A percentile compares a stretch with the other conserved stretches of the same genome.
Evolutionary conservation across 1,284 basidiomycete species (phyloP).

Genomic region (Pseudozyma sp.): DNA sequence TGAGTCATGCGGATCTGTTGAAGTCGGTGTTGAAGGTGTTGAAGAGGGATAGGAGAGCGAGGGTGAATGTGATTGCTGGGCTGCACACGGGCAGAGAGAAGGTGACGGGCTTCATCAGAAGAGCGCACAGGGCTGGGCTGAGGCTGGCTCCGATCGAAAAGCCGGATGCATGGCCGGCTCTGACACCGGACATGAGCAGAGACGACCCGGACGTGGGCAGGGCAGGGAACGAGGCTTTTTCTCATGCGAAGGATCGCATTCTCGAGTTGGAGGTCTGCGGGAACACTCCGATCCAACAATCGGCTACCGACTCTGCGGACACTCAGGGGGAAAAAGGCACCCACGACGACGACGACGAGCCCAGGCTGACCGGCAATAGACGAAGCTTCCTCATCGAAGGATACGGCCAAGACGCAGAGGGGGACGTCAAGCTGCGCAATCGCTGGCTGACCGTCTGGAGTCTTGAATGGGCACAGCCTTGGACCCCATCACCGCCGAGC

Average conservation of each 20-base stretch:
- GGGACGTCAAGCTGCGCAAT: slow-evolving; percentile 45
- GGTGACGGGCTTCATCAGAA: slow-evolving; percentile 57
- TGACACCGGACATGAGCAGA: background rate
- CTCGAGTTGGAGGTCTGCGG: slow-evolving; percentile 57
- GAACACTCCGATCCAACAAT: slow-evolving; percentile 38
- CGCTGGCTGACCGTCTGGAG: slow-evolving; percentile 54
- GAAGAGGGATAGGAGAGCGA: slow-evolving; percentile 18
- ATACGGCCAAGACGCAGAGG: slow-evolving; percentile 36
- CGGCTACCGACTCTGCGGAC: background rate
- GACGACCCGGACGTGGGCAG: slow-evolving; percentile 17
- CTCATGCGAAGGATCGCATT: slow-evolving; percentile 28
- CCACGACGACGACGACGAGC: slow-evolving; percentile 19
- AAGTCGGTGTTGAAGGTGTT: slow-evolving; percentile 51
- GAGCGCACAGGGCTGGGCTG: slow-evolving; percentile 47
- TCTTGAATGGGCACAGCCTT: slow-evolving; percentile 29
- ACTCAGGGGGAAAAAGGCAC: background rate
- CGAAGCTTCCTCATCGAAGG: slow-evolving; percentile 39
- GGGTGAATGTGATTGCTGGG: slow-evolving; percentile 63
- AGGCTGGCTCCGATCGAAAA: slow-evolving; percentile 32
- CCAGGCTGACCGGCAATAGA: slow-evolving; percentile 34
- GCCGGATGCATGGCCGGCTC: slow-evolving; percentile 23
- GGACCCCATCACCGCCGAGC: background rate
- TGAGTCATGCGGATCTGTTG: slow-evolving; percentile 61
- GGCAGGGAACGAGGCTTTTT: slow-evolving; percentile 32
- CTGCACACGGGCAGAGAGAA: slow-evolving; percentile 64